phyloP scores from a whole-genome alignment of 2,329 filamentous ascomycete species.

The Ciborinia camelliae region DNA sequence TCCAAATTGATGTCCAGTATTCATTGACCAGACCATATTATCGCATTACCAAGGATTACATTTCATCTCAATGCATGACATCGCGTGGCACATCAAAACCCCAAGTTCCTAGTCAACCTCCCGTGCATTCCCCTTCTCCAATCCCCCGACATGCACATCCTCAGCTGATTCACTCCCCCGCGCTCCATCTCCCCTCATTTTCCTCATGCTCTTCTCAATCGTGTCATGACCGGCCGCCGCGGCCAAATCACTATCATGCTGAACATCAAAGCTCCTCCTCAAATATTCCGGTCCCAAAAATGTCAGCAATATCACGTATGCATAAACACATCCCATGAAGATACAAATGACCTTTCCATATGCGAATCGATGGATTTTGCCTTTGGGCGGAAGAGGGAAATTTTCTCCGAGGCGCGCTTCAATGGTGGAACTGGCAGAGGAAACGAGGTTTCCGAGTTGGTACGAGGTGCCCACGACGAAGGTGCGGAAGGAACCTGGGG shows the following conservation, averaged over 20 bases:
- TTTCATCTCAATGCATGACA: no score
- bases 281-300: conserved; percentile 18
- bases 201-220: conserved; percentile 28
- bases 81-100: no score
- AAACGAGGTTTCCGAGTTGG: conserved; percentile 73
- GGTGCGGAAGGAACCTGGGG: conserved; percentile 66
- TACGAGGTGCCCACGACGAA: conserved; percentile 70
- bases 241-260: conserved; percentile 18
- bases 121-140: background rate
- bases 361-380: conserved; percentile 55
- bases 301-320: conserved; percentile 16
- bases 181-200: conserved; percentile 11
- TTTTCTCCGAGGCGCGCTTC: conserved; percentile 71
- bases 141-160: background rate
- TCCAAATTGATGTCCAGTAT: no score
- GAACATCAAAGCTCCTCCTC: conserved; percentile 15
- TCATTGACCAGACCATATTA: background rate
- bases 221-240: conserved; percentile 17
- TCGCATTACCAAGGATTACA: background rate
- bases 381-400: conserved; percentile 65
- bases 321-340: conserved; percentile 64
- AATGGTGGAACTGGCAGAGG: conserved; percentile 70
- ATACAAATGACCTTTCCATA: conserved; percentile 87
- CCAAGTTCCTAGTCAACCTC: background rate
- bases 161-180: background rate